A percentile compares a stretch with the other conserved stretches of the same genome.
phyloP scores from a whole-genome alignment of 2,329 filamentous ascomycete species.

The Pseudovirgaria hyperparasitica region DNA sequence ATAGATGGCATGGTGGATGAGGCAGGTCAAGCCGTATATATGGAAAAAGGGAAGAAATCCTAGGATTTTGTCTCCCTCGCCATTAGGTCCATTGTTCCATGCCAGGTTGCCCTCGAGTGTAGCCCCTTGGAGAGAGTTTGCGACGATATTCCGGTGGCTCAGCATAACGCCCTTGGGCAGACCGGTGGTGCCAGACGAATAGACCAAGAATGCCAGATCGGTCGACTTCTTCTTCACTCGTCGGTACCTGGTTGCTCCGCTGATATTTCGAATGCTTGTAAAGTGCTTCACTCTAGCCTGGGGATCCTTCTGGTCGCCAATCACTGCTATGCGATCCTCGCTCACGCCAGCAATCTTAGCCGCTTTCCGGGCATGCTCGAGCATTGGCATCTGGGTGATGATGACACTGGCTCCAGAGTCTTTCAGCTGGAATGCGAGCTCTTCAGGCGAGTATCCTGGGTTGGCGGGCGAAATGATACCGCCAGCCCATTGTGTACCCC shows the following conservation, averaged over 20 bases:
- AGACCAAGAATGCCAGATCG: conserved; percentile 75
- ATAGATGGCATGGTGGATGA: conserved; percentile 57
- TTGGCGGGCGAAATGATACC: conserved; percentile 77
- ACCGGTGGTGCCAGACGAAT: conserved; percentile 82
- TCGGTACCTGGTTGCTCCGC: conserved; percentile 44
- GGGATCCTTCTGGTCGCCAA: conserved; percentile 57
- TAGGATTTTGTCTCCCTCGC: conserved; percentile 57
- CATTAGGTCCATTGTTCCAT: conserved; percentile 45
- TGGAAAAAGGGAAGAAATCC: conserved; percentile 84
- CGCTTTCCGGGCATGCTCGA: conserved; percentile 54
- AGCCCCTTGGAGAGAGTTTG: conserved; percentile 45
- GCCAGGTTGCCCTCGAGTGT: conserved; percentile 36
- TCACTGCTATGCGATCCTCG: conserved; percentile 58
- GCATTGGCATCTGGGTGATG: conserved; percentile 56
- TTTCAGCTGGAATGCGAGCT: conserved; percentile 72
- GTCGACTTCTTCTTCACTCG: conserved; percentile 51
- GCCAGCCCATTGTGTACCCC: conserved; percentile 73
- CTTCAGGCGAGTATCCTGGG: conserved; percentile 70
- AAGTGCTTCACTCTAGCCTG: conserved; percentile 55
- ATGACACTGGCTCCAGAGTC: conserved; percentile 65
- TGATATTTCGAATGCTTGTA: conserved; percentile 52
- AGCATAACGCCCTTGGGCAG: conserved; percentile 86
- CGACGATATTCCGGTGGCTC: conserved; percentile 68
- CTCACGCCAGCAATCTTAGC: conserved; percentile 58
- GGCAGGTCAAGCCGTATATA: conserved; percentile 69